These are phyloP conservation scores for Eimeria falciformis DNA, from an alignment of 169 alveolate genomes.

Conservation along the genomic window DNA sequence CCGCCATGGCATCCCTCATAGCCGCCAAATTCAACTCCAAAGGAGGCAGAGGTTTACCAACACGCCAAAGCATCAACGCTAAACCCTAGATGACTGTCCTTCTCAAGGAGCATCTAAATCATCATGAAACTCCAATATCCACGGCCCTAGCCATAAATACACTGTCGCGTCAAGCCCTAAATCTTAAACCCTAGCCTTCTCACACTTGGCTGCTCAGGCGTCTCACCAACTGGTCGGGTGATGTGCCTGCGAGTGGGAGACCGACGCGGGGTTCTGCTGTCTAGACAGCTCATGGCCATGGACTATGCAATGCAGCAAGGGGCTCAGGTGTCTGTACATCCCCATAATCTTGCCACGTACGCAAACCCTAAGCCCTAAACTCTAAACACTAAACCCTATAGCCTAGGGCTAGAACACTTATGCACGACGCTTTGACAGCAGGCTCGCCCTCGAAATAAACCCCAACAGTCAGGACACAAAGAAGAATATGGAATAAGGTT, in stretches of 20 bases:
- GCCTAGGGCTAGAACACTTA: no score
- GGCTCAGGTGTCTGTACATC: slow-evolving; percentile 18
- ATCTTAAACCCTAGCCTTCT: not conserved
- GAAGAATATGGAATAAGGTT: not conserved
- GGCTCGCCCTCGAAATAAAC: no score
- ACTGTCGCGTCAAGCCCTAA: no score
- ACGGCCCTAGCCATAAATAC: no score
- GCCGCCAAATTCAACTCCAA: not conserved
- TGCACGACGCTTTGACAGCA: no score
- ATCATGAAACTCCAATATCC: no score
- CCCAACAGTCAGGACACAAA: no score
- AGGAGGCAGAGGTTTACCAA: not conserved
- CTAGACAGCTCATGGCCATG: not conserved
- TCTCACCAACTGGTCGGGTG: not conserved
- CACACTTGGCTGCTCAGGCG: slow-evolving; percentile 4
- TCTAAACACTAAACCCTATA: not conserved
- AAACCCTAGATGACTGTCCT: slow-evolving; percentile 24
- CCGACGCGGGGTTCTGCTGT: not conserved
- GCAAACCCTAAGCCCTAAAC: slow-evolving; percentile 23
- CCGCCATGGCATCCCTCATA: not conserved
- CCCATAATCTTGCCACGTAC: not conserved
- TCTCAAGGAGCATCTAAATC: no score
- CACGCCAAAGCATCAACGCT: not conserved
- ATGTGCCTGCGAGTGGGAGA: not conserved
- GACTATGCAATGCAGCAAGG: slow-evolving; percentile 12